Conservation (phyloP, 2,329 filamentous ascomycete species). For the Aspergillus transmontanensis region DNA sequence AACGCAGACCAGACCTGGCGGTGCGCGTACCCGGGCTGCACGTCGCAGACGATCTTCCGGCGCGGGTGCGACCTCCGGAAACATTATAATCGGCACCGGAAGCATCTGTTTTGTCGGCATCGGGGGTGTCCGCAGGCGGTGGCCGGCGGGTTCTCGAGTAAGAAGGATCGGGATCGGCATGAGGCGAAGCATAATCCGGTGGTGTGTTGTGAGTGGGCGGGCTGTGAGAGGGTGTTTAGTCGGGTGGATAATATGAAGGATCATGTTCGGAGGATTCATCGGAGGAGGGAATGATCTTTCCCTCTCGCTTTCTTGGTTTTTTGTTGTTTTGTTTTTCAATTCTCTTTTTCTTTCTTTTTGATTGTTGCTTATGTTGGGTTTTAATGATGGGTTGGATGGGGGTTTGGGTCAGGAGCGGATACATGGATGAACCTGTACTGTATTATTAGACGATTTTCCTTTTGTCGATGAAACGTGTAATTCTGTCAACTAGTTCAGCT, state of each 20-base stretch:
- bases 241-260: conserved; percentile 64
- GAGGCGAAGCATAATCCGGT: conserved; percentile 65
- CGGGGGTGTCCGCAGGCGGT: conserved; percentile 60
- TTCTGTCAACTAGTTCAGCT: conserved; percentile 1
- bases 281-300: conserved; percentile 11
- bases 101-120: conserved; percentile 63
- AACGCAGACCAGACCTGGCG: conserved; percentile 52
- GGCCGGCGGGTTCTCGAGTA: conserved; percentile 62
- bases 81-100: conserved; percentile 64
- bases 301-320: background rate
- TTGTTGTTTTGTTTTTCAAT: background rate
- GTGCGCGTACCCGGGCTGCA: conserved; percentile 61
- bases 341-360: background rate
- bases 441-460: background rate
- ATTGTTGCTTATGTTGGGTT: background rate
- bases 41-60: conserved; percentile 60
- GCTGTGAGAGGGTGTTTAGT: conserved; percentile 61
- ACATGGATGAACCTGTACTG: background rate
- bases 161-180: conserved; percentile 63
- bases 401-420: background rate
- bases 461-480: conserved; percentile 1
- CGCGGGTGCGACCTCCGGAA: conserved; percentile 64
- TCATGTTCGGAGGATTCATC: conserved; percentile 49
- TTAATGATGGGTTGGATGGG: background rate
- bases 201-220: conserved; percentile 61